Evolutionary conservation across 345 rosid species (phyloP).

Genomic region (Reutealis trisperma): DNA sequence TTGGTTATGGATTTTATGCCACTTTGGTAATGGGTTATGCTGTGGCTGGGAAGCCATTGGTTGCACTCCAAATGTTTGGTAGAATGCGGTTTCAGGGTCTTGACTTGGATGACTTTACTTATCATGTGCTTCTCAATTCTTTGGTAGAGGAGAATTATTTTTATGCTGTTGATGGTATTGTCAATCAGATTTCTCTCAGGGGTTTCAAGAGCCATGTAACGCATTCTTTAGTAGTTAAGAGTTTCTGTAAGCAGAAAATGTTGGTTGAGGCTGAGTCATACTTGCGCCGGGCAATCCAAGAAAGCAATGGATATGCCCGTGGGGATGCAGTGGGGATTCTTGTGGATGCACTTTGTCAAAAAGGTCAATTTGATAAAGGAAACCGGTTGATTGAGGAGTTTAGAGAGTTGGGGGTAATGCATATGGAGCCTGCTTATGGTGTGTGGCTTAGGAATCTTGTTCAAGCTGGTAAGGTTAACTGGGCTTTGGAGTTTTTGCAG

Average conservation of each 20-base stretch:
- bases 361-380: conserved; percentile 46
- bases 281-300: conserved; percentile 39
- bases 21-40: conserved; percentile 79
- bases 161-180: conserved; percentile 48
- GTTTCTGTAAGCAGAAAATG: conserved; percentile 53
- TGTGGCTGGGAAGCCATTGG: conserved; percentile 61
- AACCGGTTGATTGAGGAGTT: conserved; percentile 57
- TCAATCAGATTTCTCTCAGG: conserved; percentile 52
- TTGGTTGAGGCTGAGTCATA: conserved; percentile 59
- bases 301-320: neutral
- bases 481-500: conserved; percentile 58
- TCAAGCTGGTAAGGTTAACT: conserved; percentile 44
- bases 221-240: conserved; percentile 58
- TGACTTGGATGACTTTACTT: conserved; percentile 65
- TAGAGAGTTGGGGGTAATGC: conserved; percentile 35
- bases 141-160: conserved; percentile 64
- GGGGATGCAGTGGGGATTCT: conserved; percentile 43
- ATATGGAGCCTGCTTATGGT: conserved; percentile 55
- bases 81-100: conserved; percentile 70
- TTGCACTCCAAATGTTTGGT: conserved; percentile 75
- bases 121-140: conserved; percentile 69
- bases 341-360: conserved; percentile 54
- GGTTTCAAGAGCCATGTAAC: conserved; percentile 55
- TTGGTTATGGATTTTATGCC: conserved; percentile 40
- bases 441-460: conserved; percentile 59